Percentiles rank a stretch among this genome's conserved stretches.
phyloP scores from a whole-genome alignment of 2,329 filamentous ascomycete genomes.

The Alternaria novae-zelandiae region DNA sequence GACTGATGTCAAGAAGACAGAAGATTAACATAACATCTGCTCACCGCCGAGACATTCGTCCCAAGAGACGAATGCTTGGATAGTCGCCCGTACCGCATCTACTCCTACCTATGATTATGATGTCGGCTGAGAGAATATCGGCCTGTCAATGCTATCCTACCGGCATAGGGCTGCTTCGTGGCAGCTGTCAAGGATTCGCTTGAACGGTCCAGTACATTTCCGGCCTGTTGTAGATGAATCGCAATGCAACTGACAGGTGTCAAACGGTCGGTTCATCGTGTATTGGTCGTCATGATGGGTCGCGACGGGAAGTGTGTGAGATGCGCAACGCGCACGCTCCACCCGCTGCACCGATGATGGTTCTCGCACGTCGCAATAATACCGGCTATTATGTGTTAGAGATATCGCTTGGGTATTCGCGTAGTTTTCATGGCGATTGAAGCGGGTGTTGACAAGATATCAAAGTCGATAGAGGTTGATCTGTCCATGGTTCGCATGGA shows the following conservation, averaged over 20 bases:
- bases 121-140: conserved; percentile 7
- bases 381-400: conserved; percentile 3
- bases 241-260: conserved; percentile 29
- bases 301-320: conserved; percentile 41
- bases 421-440: background rate
- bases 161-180: conserved; percentile 29
- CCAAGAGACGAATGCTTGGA: conserved; percentile 21
- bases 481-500: background rate
- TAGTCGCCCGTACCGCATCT: conserved; percentile 29
- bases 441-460: background rate
- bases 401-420: background rate
- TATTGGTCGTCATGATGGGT: conserved; percentile 28
- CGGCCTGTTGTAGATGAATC: conserved; percentile 16
- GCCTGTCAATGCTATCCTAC: conserved; percentile 39
- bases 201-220: conserved; percentile 26
- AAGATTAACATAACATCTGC: conserved; percentile 28
- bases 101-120: conserved; percentile 23
- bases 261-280: conserved; percentile 12
- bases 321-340: conserved; percentile 41
- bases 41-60: background rate
- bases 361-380: conserved; percentile 25
- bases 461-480: background rate
- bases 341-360: conserved; percentile 10
- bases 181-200: conserved; percentile 22
- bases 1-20: conserved; percentile 6